Base-by-base conservation (phyloP, 2,329 filamentous ascomycete species). In the Aureobasidium vineae region DNA sequence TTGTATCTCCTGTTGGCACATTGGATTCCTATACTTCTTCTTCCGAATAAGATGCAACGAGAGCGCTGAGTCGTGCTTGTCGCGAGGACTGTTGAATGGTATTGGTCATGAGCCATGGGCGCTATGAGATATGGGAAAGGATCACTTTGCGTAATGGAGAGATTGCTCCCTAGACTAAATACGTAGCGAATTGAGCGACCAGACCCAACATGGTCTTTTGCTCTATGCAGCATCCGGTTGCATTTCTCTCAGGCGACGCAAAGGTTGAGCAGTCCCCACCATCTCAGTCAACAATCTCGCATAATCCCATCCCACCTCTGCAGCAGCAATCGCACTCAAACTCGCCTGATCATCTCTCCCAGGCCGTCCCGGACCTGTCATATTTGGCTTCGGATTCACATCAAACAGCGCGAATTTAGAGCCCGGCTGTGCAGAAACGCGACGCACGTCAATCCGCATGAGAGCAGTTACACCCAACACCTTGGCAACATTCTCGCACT, bases 311-410 rank as follows among this genome's bases (percentile, higher is more conserved):
- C 79, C 79, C 10, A 80, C 66, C 3, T 73, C 75, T 2, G 71
- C 70, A 10, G 81, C 82, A 6, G 82, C 80, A 45, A 82, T 74
- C 1, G 70, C 79, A 2, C 77, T 81, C 16, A 83, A 68, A 67
- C 81, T 82, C 0, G 80, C 79, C 70, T 84, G 81, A 61, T 83
- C 75, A 13, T 83, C 79, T 15, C 81, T 74, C 0, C 80, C 80
- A 0, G 80, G 79, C 16, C 81, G 74, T 3, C 81, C 81, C 2
- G 81, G 79, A 0, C 80, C 81, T 5, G 79, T 82, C 77, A 81
- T 81, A 56, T 82, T 81, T 19, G 81, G 81, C 70, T 84, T 83
- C 79, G 84, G 82, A 65, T 83, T 83, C 15, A 84, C 75, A 71
- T 84, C 81, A 69, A 84, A 84, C 21, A 83, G 71, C 0, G 79